Base-by-base conservation (phyloP, 805 yeast genomes). In the Nakazawaea wyomingensis region DNA sequence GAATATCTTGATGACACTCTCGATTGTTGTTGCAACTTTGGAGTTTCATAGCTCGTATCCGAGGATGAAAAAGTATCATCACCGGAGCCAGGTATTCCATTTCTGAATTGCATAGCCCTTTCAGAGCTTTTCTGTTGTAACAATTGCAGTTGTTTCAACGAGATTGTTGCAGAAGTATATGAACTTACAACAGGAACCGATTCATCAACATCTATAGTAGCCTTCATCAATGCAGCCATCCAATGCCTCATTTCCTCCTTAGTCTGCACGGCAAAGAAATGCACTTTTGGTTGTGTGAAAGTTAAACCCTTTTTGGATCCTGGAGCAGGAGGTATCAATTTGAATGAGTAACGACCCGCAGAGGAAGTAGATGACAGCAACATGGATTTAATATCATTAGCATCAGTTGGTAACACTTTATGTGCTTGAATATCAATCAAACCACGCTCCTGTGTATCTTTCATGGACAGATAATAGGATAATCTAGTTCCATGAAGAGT, bases 121-220 rank as follows among this genome's bases (percentile, higher is more conserved):
- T 69, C 54, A 49, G 71, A 74, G 0, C 85, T 80, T 49, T 78
- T 86, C 54, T 83, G 93, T 55, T 44, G 69, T 60, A 93, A 62
- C 54, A 82, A 95, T 62, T 88, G 95, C 0, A 99, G 99, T 53
- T 79, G 81, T 37, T 80, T 77, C 49, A 93, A 67, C 9, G 96
- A 81, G 7, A 93, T 89, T 0, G 98, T 91, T n/a, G 99, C 98
- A 0, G 97, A 88, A 10, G 85, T 82, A 60, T 96, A 91, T 13
- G 96, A 85, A 47, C 96, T 84, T 8, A 90, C 82, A 2, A 88
- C 93, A 1, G 99, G 97, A 11, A 85, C 87, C 2, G 85, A 64
- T 45, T 93, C 97, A 64, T 93, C 99, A 44, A 95, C 72, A 58
- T 93, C 99, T 54, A 93, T 95, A 0, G 98, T 93, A 0, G 98